These are phyloP conservation scores for Saururus chinensis DNA, from an alignment of 164 flowering plant genomes.

Conservation along the genomic window DNA sequence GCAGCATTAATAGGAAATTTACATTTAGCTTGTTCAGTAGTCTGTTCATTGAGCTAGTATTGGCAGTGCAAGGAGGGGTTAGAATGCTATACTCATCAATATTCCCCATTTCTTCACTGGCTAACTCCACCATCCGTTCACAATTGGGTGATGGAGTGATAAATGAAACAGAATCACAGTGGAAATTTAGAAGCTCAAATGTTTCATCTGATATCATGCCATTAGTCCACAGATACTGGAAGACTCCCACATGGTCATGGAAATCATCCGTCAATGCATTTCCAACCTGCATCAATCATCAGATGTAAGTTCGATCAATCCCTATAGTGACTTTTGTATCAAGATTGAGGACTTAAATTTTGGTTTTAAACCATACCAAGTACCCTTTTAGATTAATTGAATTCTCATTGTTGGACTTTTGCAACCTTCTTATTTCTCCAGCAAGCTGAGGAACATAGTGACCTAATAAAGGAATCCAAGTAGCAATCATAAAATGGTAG, in stretches of 20 bases:
- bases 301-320: neutral
- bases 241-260: constrained; percentile 66
- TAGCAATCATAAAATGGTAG: too few relatives aligned
- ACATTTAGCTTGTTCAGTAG: constrained; percentile 38
- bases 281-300: constrained; percentile 66
- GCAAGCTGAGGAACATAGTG: constrained; percentile 97
- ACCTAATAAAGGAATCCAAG: constrained; percentile 36
- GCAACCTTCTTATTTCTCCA: constrained; percentile 59
- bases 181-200: constrained; percentile 40
- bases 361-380: constrained; percentile 44
- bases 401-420: constrained; percentile 18
- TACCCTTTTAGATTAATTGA: constrained; percentile 73
- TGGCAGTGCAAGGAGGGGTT: constrained; percentile 64
- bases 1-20: constrained; percentile 13
- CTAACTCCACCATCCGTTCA: constrained; percentile 40
- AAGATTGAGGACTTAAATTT: neutral
- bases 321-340: too few relatives aligned
- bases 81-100: constrained; percentile 78
- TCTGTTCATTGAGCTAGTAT: constrained; percentile 27
- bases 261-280: constrained; percentile 81
- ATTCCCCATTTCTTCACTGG: constrained; percentile 61
- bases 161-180: constrained; percentile 59
- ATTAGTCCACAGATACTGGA: constrained; percentile 77
- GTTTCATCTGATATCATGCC: constrained; percentile 89
- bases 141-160: constrained; percentile 47